Conservation (phyloP, 768 basidiomycete species). For the Suillus decipiens region DNA sequence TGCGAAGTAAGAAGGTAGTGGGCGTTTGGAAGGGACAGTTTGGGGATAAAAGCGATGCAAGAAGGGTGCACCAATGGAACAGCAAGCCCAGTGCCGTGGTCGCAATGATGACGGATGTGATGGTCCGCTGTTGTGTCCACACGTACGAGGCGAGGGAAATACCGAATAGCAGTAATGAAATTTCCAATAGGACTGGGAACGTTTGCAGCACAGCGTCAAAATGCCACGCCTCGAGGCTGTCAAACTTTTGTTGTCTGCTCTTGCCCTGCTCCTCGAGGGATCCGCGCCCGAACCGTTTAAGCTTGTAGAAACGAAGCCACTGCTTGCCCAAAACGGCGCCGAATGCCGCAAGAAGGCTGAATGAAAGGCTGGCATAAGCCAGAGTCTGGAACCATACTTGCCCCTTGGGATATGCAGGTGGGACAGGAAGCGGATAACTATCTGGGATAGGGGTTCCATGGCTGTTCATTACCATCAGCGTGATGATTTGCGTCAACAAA, state of each 20-base stretch:
- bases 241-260: conserved; percentile 13
- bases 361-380: conserved; percentile 16
- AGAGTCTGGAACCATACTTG: conserved; percentile 17
- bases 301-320: conserved; percentile 14
- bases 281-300: conserved; percentile 6
- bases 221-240: conserved; percentile 18
- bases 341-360: conserved; percentile 18
- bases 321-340: conserved; percentile 20
- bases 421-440: not conserved
- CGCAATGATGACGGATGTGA: conserved; percentile 12
- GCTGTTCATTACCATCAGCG: conserved; percentile 12
- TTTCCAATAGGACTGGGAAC: conserved; percentile 17
- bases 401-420: not conserved
- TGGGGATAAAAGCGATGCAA: conserved; percentile 12
- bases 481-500: not conserved
- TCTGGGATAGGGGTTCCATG: conserved; percentile 1
- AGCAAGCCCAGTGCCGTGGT: conserved; percentile 14
- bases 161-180: conserved; percentile 18
- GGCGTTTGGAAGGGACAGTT: conserved; percentile 20
- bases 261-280: conserved; percentile 13
- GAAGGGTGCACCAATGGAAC: conserved; percentile 13
- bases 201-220: conserved; percentile 16
- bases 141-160: conserved; percentile 14
- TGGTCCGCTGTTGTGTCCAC: conserved; percentile 13
- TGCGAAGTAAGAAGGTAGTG: conserved; percentile 4